Conservation (phyloP, 2,329 filamentous ascomycete species). For the Phialocephala sp. region DNA sequence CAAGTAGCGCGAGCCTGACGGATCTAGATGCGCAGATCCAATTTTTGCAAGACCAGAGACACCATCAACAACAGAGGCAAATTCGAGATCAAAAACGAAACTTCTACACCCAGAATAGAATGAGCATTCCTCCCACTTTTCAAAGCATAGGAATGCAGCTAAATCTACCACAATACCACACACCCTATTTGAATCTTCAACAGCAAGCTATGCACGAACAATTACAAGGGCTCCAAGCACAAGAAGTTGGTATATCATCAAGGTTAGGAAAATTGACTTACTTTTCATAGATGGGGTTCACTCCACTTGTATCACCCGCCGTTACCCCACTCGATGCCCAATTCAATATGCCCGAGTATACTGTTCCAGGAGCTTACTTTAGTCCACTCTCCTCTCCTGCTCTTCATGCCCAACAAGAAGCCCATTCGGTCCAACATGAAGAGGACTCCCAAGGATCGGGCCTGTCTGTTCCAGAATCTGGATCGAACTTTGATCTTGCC, state of each 20-base stretch:
- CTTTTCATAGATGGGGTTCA: slow-evolving; percentile 71
- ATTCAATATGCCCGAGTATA: slow-evolving; percentile 59
- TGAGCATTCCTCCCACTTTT: no score
- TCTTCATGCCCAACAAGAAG: slow-evolving; percentile 72
- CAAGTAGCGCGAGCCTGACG: slow-evolving; percentile 55
- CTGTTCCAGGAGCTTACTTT: slow-evolving; percentile 75
- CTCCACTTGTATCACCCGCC: slow-evolving; percentile 81
- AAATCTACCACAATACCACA: slow-evolving; percentile 62
- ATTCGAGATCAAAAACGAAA: slow-evolving; percentile 56
- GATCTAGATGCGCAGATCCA: slow-evolving; percentile 70
- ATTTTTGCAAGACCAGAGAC: slow-evolving; percentile 67
- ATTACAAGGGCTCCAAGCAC: slow-evolving; percentile 66
- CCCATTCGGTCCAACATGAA: slow-evolving; percentile 38
- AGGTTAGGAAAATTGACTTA: slow-evolving; percentile 15
- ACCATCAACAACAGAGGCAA: slow-evolving; percentile 57
- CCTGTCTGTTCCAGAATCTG: no score
- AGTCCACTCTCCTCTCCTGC: slow-evolving; percentile 84
- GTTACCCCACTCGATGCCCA: slow-evolving; percentile 79
- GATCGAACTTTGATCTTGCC: no score
- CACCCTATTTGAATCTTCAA: slow-evolving; percentile 54
- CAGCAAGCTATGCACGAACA: slow-evolving; percentile 65
- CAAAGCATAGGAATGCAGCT: slow-evolving; percentile 76
- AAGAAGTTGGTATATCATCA: slow-evolving; percentile 47
- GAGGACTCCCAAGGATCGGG: no score
- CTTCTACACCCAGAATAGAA: slow-evolving; percentile 60